Conservation (phyloP, 139 green algal genomes). For the Penium margaritaceum region DNA sequence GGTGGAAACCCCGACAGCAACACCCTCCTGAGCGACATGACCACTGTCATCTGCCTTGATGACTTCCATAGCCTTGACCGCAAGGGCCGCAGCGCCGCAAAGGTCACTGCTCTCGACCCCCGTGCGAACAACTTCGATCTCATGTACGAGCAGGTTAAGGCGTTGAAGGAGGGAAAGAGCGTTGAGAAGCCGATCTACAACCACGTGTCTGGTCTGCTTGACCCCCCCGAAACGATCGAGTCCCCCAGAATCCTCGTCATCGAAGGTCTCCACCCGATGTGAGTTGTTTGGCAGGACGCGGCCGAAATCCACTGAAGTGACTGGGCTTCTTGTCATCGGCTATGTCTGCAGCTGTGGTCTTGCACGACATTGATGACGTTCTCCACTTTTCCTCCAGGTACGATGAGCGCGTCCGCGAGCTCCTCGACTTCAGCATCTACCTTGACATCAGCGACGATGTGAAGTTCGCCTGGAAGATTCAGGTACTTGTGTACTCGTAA, state of each 20-base stretch:
- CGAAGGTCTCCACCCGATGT: slow-evolving; percentile 92
- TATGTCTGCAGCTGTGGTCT: background rate
- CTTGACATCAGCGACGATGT: slow-evolving; percentile 97
- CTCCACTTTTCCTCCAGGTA: slow-evolving; percentile 11
- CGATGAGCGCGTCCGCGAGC: slow-evolving; percentile 89
- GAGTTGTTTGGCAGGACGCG: slow-evolving; percentile 32
- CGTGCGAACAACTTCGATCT: slow-evolving; percentile 97
- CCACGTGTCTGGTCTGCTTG: slow-evolving; percentile 91
- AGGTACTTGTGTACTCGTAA: no score
- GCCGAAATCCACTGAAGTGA: no score
- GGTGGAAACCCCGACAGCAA: slow-evolving; percentile 87
- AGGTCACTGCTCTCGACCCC: slow-evolving; percentile 86
- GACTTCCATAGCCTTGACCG: slow-evolving; percentile 96
- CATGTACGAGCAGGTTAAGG: slow-evolving; percentile 96
- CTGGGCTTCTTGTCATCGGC: background rate
- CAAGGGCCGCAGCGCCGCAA: slow-evolving; percentile 77
- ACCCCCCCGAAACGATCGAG: slow-evolving; percentile 84
- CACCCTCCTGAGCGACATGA: slow-evolving; percentile 95
- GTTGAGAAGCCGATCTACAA: slow-evolving; percentile 99
- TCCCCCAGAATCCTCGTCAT: slow-evolving; percentile 83
- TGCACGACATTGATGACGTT: background rate
- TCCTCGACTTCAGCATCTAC: slow-evolving; percentile 98
- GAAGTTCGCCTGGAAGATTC: slow-evolving; percentile 99
- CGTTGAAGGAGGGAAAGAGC: slow-evolving; percentile 90
- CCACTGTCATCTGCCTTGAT: slow-evolving; percentile 99